phyloP scores from a whole-genome alignment of 2,329 filamentous ascomycete species.

The Phialophora tarda region DNA sequence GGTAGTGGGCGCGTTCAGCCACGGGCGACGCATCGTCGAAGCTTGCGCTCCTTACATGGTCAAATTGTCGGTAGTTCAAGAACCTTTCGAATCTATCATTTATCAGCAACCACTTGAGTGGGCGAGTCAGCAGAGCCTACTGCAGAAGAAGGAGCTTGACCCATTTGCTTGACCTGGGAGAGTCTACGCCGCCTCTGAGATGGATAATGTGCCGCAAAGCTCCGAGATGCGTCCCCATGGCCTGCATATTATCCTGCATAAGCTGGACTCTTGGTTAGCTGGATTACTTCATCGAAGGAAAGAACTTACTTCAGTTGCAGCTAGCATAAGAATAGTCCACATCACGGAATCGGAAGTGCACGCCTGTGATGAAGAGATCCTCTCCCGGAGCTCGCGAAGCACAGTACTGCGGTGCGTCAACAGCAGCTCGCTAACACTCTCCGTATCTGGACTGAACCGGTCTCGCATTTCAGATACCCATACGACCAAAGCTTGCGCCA shows the following conservation, averaged over 20 bases:
- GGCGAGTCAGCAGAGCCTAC: slow-evolving; percentile 3
- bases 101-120: neutral
- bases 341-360: slow-evolving; percentile 20
- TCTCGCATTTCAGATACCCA: slow-evolving; percentile 17
- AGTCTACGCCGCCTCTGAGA: slow-evolving; percentile 13
- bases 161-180: slow-evolving; percentile 8
- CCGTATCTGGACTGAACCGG: neutral
- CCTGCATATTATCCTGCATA: slow-evolving; percentile 17
- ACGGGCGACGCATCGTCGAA: neutral
- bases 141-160: slow-evolving; percentile 19
- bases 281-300: neutral
- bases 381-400: slow-evolving; percentile 20
- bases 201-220: slow-evolving; percentile 21
- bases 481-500: slow-evolving; percentile 17
- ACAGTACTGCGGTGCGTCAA: slow-evolving; percentile 15
- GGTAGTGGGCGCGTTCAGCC: neutral
- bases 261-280: slow-evolving; percentile 9
- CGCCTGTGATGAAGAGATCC: slow-evolving; percentile 12
- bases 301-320: slow-evolving; percentile 12
- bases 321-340: slow-evolving; percentile 19
- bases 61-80: slow-evolving; percentile 20
- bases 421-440: slow-evolving; percentile 4
- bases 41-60: slow-evolving; percentile 9
- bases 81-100: slow-evolving; percentile 19
- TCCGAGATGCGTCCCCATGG: slow-evolving; percentile 18